Evolutionary conservation across 805 yeast genomes (phyloP).

Genomic region (Candida boleticola): DNA sequence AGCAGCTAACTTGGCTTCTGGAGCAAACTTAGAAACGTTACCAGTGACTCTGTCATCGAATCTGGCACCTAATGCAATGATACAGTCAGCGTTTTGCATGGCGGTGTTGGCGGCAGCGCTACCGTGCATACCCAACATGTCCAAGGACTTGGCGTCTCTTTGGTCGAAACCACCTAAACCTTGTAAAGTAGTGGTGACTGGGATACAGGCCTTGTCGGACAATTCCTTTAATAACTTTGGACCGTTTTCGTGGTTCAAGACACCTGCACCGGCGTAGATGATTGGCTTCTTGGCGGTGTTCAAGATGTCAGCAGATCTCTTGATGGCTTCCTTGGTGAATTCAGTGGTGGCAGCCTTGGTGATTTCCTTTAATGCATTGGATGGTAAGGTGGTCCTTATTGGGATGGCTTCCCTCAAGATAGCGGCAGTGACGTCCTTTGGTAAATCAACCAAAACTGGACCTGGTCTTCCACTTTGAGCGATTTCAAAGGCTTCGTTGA

Average conservation of each 20-base stretch:
- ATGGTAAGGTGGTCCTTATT: conserved; percentile 70
- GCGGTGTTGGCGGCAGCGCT: conserved; percentile 92
- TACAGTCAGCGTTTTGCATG: conserved; percentile 89
- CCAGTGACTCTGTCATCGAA: conserved; percentile 98
- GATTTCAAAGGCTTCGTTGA: conserved; percentile 97
- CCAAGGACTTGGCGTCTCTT: conserved; percentile 82
- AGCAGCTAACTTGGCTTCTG: conserved; percentile 89
- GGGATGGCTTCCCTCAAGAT: conserved; percentile 87
- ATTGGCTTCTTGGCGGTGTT: conserved; percentile 86
- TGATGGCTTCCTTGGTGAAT: conserved; percentile 70
- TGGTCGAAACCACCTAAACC: conserved; percentile 95
- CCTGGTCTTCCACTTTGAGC: conserved; percentile 97
- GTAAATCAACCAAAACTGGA: conserved; percentile 95
- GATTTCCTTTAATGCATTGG: conserved; percentile 64
- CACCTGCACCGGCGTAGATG: conserved; percentile 90
- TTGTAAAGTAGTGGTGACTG: conserved; percentile 94
- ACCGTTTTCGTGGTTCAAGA: conserved; percentile 75
- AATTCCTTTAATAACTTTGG: conserved; percentile 77
- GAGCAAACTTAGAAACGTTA: conserved; percentile 83
- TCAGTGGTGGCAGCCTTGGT: conserved; percentile 70
- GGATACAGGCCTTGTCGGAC: conserved; percentile 87
- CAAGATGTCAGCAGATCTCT: conserved; percentile 73
- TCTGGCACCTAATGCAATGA: conserved; percentile 93
- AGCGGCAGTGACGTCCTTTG: conserved; percentile 96
- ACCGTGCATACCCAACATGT: conserved; percentile 99